Evolutionary conservation across 2,329 filamentous ascomycete genomes (phyloP), one percentile per base, ranked within the genome.

Genomic region (Botrytis cinerea): DNA sequence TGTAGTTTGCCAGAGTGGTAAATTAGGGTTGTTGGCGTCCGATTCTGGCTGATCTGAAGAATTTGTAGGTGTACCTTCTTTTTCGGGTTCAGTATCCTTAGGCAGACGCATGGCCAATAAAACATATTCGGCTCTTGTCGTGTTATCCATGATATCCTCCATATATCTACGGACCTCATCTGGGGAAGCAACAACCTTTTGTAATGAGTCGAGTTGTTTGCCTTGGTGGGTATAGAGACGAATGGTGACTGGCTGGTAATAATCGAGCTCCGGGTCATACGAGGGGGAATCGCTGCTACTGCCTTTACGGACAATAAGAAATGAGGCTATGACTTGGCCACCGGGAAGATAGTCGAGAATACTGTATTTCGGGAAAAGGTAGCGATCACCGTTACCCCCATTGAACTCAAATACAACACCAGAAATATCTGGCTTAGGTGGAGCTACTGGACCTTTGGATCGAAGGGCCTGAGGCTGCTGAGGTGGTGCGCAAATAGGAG

Each of bases 301-400:
- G 45, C 90, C 92, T 80, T 91, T 91, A 67, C 92, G 90, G 9
- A 93, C 91, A 74, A 95, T 89, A 18, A 96, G 84, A 79, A 95
- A 96, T 1, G 92, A 95, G 4, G 91, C 91, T 61, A 94, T 87
- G 2, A 93, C 87, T 69, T 89, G 87, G 2, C 88, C 87, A 6
- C 82, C 81, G n/a, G 86, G 85, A 2, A 90, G 83, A 79, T 89
- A 90, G 80, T 96, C 92, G 68, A 95, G 81, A 48, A 95, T 91
- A 81, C 91, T 92, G 80, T 92, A 91, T 77, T 91, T 92, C 2
- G 93, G 93, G 76, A 96, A 95, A 66, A 93, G 83, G 80, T 93
- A 95, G 40, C 92, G 88, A 80, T 95, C 93, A 63, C 92, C 92
- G 4, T 85, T 89, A 48, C 90, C 90, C 64, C 87, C 87, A 8